Conservation (phyloP, 2,329 filamentous ascomycete species). For the Exophiala bonariae region DNA sequence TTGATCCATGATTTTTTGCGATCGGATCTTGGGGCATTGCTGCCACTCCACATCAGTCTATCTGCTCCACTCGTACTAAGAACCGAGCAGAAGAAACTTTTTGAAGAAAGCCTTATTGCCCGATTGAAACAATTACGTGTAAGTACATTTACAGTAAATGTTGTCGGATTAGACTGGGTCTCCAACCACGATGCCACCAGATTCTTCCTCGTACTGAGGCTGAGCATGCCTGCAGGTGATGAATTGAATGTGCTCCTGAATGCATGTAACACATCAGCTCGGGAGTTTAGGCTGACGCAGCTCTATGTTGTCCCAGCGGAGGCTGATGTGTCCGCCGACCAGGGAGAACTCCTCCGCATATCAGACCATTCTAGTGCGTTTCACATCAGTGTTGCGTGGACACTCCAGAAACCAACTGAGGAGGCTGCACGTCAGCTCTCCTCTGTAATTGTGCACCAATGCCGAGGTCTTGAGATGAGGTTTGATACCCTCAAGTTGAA, state of each 20-base stretch:
- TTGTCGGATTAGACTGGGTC: conserved; percentile 61
- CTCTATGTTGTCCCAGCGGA: conserved; percentile 58
- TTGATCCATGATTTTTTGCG: conserved; percentile 63
- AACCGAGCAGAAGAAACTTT: conserved; percentile 70
- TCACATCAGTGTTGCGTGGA: conserved; percentile 91
- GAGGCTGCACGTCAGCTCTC: conserved; percentile 40
- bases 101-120: conserved; percentile 58
- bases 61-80: conserved; percentile 76
- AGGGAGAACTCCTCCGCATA: conserved; percentile 27
- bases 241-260: conserved; percentile 63
- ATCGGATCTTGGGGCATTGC: conserved; percentile 73
- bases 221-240: conserved; percentile 51
- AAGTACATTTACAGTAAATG: conserved; percentile 50
- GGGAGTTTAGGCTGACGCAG: conserved; percentile 63
- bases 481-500: conserved; percentile 70
- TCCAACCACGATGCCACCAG: conserved; percentile 67
- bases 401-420: conserved; percentile 55
- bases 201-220: conserved; percentile 79
- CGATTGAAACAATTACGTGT: conserved; percentile 36
- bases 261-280: conserved; percentile 65
- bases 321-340: conserved; percentile 3
- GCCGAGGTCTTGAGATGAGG: conserved; percentile 45
- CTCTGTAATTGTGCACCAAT: conserved; percentile 16
- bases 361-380: conserved; percentile 61
- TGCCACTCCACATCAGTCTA: conserved; percentile 87